Percentiles rank a stretch among this genome's conserved stretches.
Conservation (phyloP, 495 filamentous ascomycete genomes). For the Xylaria castorea region DNA sequence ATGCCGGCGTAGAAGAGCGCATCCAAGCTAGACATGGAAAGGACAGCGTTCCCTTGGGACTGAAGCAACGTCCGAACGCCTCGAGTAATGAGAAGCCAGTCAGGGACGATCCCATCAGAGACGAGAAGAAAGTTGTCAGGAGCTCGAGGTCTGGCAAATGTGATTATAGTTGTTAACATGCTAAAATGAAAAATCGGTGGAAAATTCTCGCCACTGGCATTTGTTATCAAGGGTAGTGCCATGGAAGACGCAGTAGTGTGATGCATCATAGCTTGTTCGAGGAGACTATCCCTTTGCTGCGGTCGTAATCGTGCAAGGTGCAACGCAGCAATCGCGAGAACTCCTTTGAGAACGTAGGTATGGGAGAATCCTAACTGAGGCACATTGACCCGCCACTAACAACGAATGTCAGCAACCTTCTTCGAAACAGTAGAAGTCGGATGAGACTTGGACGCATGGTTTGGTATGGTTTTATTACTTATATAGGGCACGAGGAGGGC, state of each 20-base stretch:
- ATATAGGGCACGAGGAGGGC: neutral
- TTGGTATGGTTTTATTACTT: neutral
- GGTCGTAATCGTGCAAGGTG: conserved; percentile 54
- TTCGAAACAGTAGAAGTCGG: neutral
- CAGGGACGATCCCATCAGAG: conserved; percentile 46
- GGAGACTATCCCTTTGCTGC: conserved; percentile 46
- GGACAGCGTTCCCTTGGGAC: conserved; percentile 33
- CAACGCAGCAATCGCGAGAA: conserved; percentile 58
- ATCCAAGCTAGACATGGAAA: conserved; percentile 32
- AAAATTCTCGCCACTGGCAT: conserved; percentile 55
- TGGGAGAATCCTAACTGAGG: conserved; percentile 55
- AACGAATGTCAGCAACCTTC: conserved; percentile 2
- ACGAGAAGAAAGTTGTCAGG: conserved; percentile 49
- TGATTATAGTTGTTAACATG: conserved; percentile 55
- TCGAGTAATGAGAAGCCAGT: conserved; percentile 50
- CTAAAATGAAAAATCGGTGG: conserved; percentile 61
- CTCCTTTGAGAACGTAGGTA: conserved; percentile 57
- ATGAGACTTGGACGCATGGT: neutral
- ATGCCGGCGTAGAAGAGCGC: conserved; percentile 44
- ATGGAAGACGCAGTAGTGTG: conserved; percentile 55
- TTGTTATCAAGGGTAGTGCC: conserved; percentile 53
- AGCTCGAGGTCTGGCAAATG: conserved; percentile 55
- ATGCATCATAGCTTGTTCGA: conserved; percentile 56
- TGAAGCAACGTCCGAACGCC: conserved; percentile 48
- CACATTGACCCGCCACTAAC: conserved; percentile 44